phyloP scores from a whole-genome alignment of 225 moss, liverwort and hornwort species.

The Sphagnum contortum region DNA sequence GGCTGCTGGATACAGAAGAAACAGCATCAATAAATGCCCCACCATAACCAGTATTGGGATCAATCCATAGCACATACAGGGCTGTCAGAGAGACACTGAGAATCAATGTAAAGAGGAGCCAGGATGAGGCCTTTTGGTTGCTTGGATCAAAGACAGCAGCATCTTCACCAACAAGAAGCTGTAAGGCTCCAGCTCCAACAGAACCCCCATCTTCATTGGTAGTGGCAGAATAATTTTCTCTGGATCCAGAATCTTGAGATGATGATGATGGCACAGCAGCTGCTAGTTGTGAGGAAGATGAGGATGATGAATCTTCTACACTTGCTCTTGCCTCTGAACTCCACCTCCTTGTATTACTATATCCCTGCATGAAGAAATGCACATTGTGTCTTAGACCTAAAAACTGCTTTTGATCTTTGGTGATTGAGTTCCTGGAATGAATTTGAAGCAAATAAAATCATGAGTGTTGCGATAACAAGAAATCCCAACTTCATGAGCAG shows the following conservation, averaged over 20 bases:
- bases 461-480: too few species aligned
- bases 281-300: constrained; percentile 11
- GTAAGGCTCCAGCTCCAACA: neutral
- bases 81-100: constrained; percentile 68
- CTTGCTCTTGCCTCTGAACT: constrained; percentile 19
- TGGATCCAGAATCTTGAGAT: neutral
- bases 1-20: constrained; percentile 53
- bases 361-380: too few species aligned
- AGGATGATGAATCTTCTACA: neutral
- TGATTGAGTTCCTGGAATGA: too few species aligned
- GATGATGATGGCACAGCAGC: neutral
- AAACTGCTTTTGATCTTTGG: too few species aligned
- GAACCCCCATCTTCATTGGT: neutral
- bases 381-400: too few species aligned
- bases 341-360: constrained; percentile 14
- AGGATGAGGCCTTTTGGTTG: constrained; percentile 74
- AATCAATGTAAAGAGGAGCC: constrained; percentile 71
- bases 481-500: too few species aligned
- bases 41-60: constrained; percentile 74
- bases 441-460: too few species aligned
- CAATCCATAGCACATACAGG: constrained; percentile 71
- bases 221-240: neutral
- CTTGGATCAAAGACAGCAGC: constrained; percentile 60
- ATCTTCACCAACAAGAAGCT: constrained; percentile 63
- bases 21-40: constrained; percentile 60